Evolutionary conservation across 2,329 filamentous ascomycete genomes (phyloP).

Genomic region (Ophiosphaerella korrae): DNA sequence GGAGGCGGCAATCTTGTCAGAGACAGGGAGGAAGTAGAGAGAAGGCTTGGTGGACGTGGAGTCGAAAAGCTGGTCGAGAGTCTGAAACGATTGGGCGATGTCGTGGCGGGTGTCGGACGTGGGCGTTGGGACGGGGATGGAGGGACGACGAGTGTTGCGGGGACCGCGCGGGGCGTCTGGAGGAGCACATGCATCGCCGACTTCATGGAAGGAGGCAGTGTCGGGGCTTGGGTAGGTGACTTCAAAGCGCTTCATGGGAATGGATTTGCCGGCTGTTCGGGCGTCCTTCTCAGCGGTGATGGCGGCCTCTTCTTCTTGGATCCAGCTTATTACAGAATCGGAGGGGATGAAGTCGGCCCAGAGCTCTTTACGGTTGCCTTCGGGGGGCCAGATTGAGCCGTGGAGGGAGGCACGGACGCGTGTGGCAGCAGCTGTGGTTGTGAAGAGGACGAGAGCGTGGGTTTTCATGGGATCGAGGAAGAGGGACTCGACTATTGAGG

Average conservation of each 20-base stretch:
- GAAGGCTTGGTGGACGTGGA: conserved; percentile 67
- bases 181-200: conserved; percentile 25
- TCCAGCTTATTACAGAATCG: conserved; percentile 74
- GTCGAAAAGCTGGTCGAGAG: conserved; percentile 64
- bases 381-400: conserved; percentile 81
- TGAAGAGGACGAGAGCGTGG: conserved; percentile 82
- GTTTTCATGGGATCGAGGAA: conserved; percentile 86
- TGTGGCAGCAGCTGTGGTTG: conserved; percentile 70
- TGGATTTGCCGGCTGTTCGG: conserved; percentile 22
- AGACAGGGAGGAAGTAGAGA: conserved; percentile 69
- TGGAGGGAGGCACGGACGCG: conserved; percentile 79
- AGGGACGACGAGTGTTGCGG: neutral
- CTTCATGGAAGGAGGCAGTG: conserved; percentile 40
- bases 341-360: conserved; percentile 90
- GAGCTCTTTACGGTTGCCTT: conserved; percentile 79
- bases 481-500: conserved; percentile 67
- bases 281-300: conserved; percentile 36
- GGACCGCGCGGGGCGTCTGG: conserved; percentile 31
- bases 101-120: conserved; percentile 20
- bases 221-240: conserved; percentile 33
- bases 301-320: conserved; percentile 55
- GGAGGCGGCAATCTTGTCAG: conserved; percentile 65
- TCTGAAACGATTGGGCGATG: conserved; percentile 52
- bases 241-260: conserved; percentile 36
- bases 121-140: neutral